phyloP scores from a whole-genome alignment of 441 rosid genomes.

The Populus tomentosa region DNA sequence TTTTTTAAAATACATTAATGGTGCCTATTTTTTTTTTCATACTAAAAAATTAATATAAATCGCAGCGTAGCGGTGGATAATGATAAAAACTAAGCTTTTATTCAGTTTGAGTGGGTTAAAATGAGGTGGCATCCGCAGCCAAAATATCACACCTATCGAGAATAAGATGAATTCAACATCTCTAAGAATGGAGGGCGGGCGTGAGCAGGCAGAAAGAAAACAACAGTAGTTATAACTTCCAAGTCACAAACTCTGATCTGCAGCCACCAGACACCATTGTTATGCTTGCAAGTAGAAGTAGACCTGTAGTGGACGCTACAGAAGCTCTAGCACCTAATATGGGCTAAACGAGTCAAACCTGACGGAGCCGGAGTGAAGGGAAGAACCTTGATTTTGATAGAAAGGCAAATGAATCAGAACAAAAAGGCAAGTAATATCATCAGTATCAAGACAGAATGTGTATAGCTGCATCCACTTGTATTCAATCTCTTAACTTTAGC shows the following conservation, averaged over 20 bases:
- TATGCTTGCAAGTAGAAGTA: not conserved
- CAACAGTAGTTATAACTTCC: not conserved
- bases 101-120: no score
- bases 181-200: no score
- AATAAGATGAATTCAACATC: no score
- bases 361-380: conserved; percentile 25
- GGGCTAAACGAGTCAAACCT: conserved; percentile 32
- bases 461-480: conserved; percentile 54
- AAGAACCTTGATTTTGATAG: conserved; percentile 54
- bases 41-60: not conserved
- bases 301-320: not conserved
- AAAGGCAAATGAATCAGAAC: conserved; percentile 75
- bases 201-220: no score
- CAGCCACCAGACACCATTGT: not conserved
- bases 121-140: not conserved
- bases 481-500: conserved; percentile 62
- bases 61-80: not conserved
- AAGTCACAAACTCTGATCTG: not conserved
- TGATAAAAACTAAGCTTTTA: not conserved
- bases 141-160: no score
- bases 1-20: no score
- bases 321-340: not conserved
- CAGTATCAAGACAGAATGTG: conserved; percentile 34
- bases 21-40: not conserved
- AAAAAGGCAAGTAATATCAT: conserved; percentile 44